These are phyloP conservation scores for Fusarium pilosicola DNA, from an alignment of 2,329 filamentous ascomycete species.

Conservation along the genomic window DNA sequence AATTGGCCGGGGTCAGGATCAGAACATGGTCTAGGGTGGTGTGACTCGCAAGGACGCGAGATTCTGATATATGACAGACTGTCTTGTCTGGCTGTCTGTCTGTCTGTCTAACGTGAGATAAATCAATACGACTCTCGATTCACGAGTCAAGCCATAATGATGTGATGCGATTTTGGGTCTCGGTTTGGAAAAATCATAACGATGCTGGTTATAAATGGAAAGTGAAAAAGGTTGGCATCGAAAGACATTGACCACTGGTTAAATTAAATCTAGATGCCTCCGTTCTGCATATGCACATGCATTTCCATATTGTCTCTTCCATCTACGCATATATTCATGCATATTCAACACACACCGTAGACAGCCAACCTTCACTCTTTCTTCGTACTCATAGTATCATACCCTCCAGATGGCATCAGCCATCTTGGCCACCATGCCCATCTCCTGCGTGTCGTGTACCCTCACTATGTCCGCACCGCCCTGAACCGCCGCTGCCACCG, in stretches of 20 bases:
- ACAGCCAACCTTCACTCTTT: not conserved
- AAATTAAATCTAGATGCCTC: not conserved
- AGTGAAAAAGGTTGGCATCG: slow-evolving; percentile 1
- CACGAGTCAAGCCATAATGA: not conserved
- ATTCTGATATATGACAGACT: slow-evolving; percentile 28
- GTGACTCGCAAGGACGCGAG: slow-evolving; percentile 1
- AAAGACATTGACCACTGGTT: not conserved
- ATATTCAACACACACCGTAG: not conserved
- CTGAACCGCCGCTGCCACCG: slow-evolving; percentile 84
- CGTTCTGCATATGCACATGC: not conserved
- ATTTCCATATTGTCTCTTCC: not conserved
- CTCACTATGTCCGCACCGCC: slow-evolving; percentile 92
- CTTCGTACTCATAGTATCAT: slow-evolving; percentile 56
- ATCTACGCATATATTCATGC: not conserved
- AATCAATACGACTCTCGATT: not conserved
- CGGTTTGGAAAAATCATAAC: not conserved
- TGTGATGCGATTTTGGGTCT: not conserved
- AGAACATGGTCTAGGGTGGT: not conserved
- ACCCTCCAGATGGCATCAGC: slow-evolving; percentile 89
- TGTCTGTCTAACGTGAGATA: not conserved
- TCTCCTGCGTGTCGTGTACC: slow-evolving; percentile 90
- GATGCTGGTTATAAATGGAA: not conserved
- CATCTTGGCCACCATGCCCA: slow-evolving; percentile 86
- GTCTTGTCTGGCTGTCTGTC: too few relatives aligned
- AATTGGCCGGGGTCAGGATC: not conserved